Percentiles rank a stretch among this genome's conserved stretches.
Conservation (phyloP, 371 early-diverging fungal genomes). For the Dichotomocladium elegans region DNA sequence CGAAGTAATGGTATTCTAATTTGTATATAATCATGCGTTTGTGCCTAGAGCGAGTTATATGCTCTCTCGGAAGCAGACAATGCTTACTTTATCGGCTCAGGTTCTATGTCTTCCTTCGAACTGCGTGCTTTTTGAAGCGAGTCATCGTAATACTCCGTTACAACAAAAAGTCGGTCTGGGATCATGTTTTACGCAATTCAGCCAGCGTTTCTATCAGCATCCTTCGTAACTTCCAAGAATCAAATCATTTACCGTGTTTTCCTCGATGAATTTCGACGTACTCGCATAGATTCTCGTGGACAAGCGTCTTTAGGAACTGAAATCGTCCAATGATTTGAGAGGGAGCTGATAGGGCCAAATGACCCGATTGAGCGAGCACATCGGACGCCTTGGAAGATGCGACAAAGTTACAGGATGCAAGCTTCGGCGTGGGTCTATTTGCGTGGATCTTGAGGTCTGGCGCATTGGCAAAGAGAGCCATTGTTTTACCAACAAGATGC, state of each 20-base stretch:
- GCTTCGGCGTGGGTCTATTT: conserved; percentile 21
- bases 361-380: conserved; percentile 39
- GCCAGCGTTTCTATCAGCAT: background rate
- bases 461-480: conserved; percentile 41
- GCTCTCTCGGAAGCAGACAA: too few relatives aligned
- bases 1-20: conserved; percentile 22
- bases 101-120: too few relatives aligned
- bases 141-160: conserved; percentile 51
- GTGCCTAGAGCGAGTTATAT: too few relatives aligned
- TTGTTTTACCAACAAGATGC: too few relatives aligned
- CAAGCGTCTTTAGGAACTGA: conserved; percentile 57
- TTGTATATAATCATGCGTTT: too few relatives aligned
- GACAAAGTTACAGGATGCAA: conserved; percentile 42
- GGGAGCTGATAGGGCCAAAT: conserved; percentile 49
- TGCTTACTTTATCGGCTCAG: too few relatives aligned
- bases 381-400: conserved; percentile 39
- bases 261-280: conserved; percentile 61
- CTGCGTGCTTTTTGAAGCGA: conserved; percentile 29
- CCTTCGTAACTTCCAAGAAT: background rate
- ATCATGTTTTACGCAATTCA: background rate
- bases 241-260: conserved; percentile 46
- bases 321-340: conserved; percentile 59
- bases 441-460: conserved; percentile 20
- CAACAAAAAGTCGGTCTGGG: conserved; percentile 56
- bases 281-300: conserved; percentile 53